Evolutionary conservation across 768 basidiomycete species (phyloP), one percentile per base, ranked within the genome.

Genomic region (Boletus coccyginus): DNA sequence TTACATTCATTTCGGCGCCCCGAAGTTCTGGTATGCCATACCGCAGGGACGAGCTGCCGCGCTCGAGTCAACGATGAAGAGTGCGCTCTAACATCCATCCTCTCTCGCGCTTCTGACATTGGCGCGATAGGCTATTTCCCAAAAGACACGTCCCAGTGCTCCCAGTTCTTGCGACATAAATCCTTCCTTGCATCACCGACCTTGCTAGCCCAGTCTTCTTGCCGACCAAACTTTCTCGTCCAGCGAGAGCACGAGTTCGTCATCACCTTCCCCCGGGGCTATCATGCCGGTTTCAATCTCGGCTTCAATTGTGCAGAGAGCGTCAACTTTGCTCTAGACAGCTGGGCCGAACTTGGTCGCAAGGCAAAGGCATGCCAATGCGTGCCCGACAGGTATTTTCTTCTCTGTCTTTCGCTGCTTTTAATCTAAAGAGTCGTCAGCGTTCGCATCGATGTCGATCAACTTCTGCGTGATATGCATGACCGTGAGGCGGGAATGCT

Each of bases 1-100:
- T 69, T 98, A 94, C 70, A 92, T 99, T 53, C 97, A 99, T 71
- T 98, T 98, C 63, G 97, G 97, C 0, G 94, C 95, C 0, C 94
- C 95, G 2, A 98, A 92, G 63, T 89, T 90, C 66, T 99, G 97
- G 97, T 98, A 98, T 71, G 88, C 94, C 3, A 80, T 98, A 17
- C 97, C 97, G 4, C 95, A 97, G 71, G 88, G 80, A 17, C 82
- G 92, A 55, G 86, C 94, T 0, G 73, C 75, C 14, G 84, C 87
- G 12, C 81, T 99, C n/a, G 97, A 98, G 70, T 80, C 87, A 39
- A 86, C 87, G 4, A 94, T 99, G 89, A 83, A 85, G 74, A 85
- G 94, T 94, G 53, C 53, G 78, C 69, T 19, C 31, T 35, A 45
- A 31, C 16, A 14, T 41, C 19, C 24, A 7, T 17, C 44, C 11